A percentile compares a stretch with the other conserved stretches of the same genome.
These are phyloP conservation scores for Hericium rajendrae DNA, from an alignment of 768 basidiomycete genomes.

Conservation along the genomic window DNA sequence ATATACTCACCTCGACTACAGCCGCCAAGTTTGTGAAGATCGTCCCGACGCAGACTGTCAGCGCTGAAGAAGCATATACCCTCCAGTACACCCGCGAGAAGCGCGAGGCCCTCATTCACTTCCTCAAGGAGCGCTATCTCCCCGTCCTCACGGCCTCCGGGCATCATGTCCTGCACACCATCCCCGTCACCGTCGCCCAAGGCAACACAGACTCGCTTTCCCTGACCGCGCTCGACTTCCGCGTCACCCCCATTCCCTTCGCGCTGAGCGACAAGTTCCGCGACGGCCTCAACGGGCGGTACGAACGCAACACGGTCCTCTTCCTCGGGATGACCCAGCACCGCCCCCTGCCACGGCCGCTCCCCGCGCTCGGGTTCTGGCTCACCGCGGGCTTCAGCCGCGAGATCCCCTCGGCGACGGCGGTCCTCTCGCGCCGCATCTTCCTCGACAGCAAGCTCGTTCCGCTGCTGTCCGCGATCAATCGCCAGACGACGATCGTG, in stretches of 20 bases:
- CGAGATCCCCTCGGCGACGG: conserved; percentile 18
- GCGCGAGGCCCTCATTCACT: conserved; percentile 17
- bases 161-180: not conserved
- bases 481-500: conserved; percentile 20
- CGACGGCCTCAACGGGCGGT: conserved; percentile 17
- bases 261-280: not conserved
- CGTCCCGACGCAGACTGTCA: too few relatives aligned
- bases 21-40: too few relatives aligned
- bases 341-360: conserved; percentile 1
- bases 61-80: too few relatives aligned
- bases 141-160: conserved; percentile 5
- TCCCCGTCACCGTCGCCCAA: not conserved
- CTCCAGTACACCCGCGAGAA: not conserved
- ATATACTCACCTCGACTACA: too few relatives aligned
- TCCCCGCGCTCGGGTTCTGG: conserved; percentile 16
- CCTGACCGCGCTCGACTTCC: not conserved
- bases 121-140: conserved; percentile 19
- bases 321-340: conserved; percentile 18
- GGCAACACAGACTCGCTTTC: not conserved
- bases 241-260: not conserved
- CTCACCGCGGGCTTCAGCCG: conserved; percentile 8
- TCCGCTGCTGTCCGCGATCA: conserved; percentile 17
- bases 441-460: conserved; percentile 22
- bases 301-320: conserved; percentile 14
- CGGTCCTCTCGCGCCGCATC: conserved; percentile 16